Conservation (phyloP, 495 filamentous ascomycete species). For the Rostrohypoxylon terebratum region DNA sequence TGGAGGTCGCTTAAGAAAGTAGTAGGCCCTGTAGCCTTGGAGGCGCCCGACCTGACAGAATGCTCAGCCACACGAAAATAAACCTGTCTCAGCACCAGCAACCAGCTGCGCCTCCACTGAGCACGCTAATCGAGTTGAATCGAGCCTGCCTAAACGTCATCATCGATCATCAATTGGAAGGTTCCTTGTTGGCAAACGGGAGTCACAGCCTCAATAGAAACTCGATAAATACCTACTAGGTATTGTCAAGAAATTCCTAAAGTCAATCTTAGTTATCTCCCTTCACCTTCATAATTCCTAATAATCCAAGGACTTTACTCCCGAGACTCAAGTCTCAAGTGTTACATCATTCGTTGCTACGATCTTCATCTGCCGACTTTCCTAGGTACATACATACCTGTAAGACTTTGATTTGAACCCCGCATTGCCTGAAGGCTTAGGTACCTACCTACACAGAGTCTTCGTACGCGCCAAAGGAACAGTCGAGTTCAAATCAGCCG, state of each 20-base stretch:
- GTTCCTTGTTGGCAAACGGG: not conserved
- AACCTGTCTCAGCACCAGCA: not conserved
- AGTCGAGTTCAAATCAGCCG: not conserved
- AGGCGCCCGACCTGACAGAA: not conserved
- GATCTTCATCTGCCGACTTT: not conserved
- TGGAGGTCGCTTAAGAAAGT: not conserved
- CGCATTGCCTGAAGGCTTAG: no score
- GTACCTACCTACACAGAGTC: not conserved
- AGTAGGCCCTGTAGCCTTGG: no score
- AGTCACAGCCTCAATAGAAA: conserved; percentile 38
- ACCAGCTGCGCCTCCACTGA: not conserved
- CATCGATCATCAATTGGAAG: not conserved
- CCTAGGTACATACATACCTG: not conserved
- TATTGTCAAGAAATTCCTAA: not conserved
- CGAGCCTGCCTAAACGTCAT: not conserved
- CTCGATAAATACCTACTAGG: no score
- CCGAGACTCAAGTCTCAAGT: no score
- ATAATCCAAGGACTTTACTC: not conserved
- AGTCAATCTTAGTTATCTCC: not conserved
- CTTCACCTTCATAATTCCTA: not conserved
- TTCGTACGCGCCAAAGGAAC: no score
- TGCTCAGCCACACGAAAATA: not conserved
- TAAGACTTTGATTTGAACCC: not conserved
- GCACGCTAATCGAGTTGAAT: not conserved
- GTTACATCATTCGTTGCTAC: not conserved